Conservation (phyloP, 305 asterid genomes). For the Stenogyne calaminthoides region DNA sequence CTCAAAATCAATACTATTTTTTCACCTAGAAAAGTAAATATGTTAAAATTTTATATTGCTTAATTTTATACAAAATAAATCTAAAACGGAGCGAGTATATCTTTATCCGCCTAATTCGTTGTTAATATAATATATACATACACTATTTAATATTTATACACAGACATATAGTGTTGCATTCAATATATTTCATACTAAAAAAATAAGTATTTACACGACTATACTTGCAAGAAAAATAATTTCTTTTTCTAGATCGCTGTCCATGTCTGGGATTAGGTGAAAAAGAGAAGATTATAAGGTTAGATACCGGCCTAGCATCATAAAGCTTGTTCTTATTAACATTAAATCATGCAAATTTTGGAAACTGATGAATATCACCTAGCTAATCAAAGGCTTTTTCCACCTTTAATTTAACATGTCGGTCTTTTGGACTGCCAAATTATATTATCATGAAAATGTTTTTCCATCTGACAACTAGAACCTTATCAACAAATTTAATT, state of each 20-base stretch:
- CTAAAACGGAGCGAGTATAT: too few species aligned
- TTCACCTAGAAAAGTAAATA: too few species aligned
- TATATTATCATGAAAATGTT: conserved; percentile 18
- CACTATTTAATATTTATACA: too few species aligned
- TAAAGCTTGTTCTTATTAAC: conserved; percentile 26
- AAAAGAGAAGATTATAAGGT: conserved; percentile 18
- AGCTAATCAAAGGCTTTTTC: conserved; percentile 30
- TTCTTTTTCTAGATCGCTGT: background rate
- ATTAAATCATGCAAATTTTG: conserved; percentile 32
- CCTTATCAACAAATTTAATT: conserved; percentile 23
- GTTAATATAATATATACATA: too few species aligned
- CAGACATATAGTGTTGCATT: too few species aligned
- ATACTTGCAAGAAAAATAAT: too few species aligned
- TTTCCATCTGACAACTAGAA: conserved; percentile 17
- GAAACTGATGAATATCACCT: conserved; percentile 23
- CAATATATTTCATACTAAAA: too few species aligned
- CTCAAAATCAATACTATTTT: too few species aligned
- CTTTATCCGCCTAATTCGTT: too few species aligned
- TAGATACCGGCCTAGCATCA: conserved; percentile 64
- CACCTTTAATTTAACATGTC: conserved; percentile 31
- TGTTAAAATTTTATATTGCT: too few species aligned
- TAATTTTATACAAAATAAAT: too few species aligned
- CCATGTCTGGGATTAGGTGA: background rate
- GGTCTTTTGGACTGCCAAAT: conserved; percentile 43
- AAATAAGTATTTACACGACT: too few species aligned